Base-by-base conservation (phyloP, 2,329 filamentous ascomycete species). In the Herpotrichia juniperi region DNA sequence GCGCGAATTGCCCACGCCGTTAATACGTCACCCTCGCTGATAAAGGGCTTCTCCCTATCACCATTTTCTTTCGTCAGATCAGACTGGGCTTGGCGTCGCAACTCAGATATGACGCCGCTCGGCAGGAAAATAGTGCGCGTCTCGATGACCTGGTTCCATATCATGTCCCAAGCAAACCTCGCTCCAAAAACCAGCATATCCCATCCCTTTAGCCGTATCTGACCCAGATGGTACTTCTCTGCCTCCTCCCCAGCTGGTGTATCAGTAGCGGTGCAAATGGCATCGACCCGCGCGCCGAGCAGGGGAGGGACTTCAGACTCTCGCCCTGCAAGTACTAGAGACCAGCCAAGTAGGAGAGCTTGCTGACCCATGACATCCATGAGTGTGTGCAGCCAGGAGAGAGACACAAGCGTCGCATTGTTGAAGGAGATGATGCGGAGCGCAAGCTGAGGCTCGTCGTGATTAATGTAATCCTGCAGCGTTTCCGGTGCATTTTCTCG, bases 341-440 rank as follows among this genome's bases (percentile, higher is more conserved):
- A 78, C 81, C 81, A 84, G 7, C 72, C 76, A 1, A 72, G 57
- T 2, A 83, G 56, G 7, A 84, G 64, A 1, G 67, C 73, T 2
- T 66, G 58, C 24, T 71, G 70, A 3, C 78, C 80, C 56, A 79
- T 71, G 2, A 71, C 77, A 53, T 83, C 81, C 51, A 77, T 75
- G 6, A 82, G 61, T 0, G 75, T 76, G 60, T 84, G 82, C 1
- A 77, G 75, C 67, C 74, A 81, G 1, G 68, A 67, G 0, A 84
- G 54, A 0, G 73, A 71, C 1, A 84, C 67, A 0, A 84, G 61
- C 0, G 82, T 84, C 0, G 78, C 77, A 49, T 85, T 77, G 2
- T 58, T 61, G 59, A 84, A 84, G 0, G 75, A 74, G 3, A 76
- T 74, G 37, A 83, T 68, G 53, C 81, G 78, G 4, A 84, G 64